Conservation (phyloP, 495 filamentous ascomycete genomes). For the Xylaria sp. region DNA sequence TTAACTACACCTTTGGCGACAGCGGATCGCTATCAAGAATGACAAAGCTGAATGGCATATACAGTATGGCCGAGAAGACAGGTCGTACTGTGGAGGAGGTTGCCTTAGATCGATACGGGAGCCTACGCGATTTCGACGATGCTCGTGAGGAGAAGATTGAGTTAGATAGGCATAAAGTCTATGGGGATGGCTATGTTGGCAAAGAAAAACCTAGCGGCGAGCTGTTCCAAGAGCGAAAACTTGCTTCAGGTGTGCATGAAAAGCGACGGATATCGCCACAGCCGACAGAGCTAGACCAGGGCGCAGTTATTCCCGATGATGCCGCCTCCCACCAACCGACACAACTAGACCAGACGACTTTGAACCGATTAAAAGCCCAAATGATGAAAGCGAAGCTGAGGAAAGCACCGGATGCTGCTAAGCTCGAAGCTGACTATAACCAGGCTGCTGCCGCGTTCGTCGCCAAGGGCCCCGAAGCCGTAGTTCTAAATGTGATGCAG, state of each 20-base stretch:
- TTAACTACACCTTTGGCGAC: conserved; percentile 90
- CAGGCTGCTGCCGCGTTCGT: conserved; percentile 66
- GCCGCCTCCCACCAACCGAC: conserved; percentile 46
- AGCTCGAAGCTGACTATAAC: conserved; percentile 88
- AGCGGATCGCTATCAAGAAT: conserved; percentile 91
- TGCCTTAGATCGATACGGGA: conserved; percentile 81
- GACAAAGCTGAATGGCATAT: conserved; percentile 89
- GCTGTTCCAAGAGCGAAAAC: conserved; percentile 73
- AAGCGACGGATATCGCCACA: conserved; percentile 48
- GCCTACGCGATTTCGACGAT: conserved; percentile 86
- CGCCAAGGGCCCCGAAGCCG: conserved; percentile 61
- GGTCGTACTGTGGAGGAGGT: conserved; percentile 77
- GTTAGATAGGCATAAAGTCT: conserved; percentile 80
- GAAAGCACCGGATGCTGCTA: conserved; percentile 71
- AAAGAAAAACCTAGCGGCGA: conserved; percentile 91
- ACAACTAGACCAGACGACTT: conserved; percentile 71
- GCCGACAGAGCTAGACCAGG: conserved; percentile 51
- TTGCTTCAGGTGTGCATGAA: conserved; percentile 51
- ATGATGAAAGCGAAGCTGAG: conserved; percentile 93
- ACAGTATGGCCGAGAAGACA: conserved; percentile 77
- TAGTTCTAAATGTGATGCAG: conserved; percentile 86
- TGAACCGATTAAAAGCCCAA: conserved; percentile 91
- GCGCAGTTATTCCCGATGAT: conserved; percentile 52
- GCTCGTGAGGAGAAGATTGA: conserved; percentile 95
- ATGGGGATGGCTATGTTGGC: conserved; percentile 84